phyloP scores from a whole-genome alignment of 2,329 filamentous ascomycete species.

The Penicillium sp. region DNA sequence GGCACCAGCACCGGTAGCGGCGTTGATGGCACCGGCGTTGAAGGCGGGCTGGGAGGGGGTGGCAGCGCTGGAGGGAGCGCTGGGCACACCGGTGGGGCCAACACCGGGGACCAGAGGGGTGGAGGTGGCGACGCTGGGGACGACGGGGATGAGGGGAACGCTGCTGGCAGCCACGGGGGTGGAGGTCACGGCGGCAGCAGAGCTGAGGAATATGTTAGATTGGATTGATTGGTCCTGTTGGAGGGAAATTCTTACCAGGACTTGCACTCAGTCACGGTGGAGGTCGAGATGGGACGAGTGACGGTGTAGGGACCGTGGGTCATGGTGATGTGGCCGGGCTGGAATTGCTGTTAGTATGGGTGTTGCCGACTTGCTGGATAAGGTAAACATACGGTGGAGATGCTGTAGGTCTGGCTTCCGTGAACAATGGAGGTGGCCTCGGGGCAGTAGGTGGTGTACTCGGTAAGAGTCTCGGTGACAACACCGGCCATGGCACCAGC shows the following conservation, averaged over 20 bases:
- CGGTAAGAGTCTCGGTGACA: slow-evolving; percentile 66
- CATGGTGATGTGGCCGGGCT: slow-evolving; percentile 69
- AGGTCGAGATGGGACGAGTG: slow-evolving; percentile 52
- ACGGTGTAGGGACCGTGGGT: slow-evolving; percentile 70
- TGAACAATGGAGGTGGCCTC: slow-evolving; percentile 63
- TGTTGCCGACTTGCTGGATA: neutral
- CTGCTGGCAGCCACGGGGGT: slow-evolving; percentile 23
- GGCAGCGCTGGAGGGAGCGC: slow-evolving; percentile 25
- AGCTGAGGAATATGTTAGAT: slow-evolving; percentile 18
- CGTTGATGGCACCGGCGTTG: slow-evolving; percentile 55
- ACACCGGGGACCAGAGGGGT: slow-evolving; percentile 25
- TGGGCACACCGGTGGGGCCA: slow-evolving; percentile 14
- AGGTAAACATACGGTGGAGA: slow-evolving; percentile 57
- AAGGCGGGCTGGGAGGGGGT: slow-evolving; percentile 28
- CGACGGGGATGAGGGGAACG: slow-evolving; percentile 14
- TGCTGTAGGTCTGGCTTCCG: slow-evolving; percentile 66
- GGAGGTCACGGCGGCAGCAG: slow-evolving; percentile 22
- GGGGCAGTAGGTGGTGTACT: slow-evolving; percentile 72
- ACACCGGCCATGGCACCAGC: slow-evolving; percentile 40
- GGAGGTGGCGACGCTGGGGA: slow-evolving; percentile 17
- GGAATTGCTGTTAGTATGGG: slow-evolving; percentile 8
- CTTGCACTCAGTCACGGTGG: slow-evolving; percentile 53
- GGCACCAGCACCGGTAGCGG: slow-evolving; percentile 49
- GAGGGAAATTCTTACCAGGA: slow-evolving; percentile 36
- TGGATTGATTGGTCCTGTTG: neutral